Conservation (phyloP, 345 rosid genomes). For the Gossypium arboreum region DNA sequence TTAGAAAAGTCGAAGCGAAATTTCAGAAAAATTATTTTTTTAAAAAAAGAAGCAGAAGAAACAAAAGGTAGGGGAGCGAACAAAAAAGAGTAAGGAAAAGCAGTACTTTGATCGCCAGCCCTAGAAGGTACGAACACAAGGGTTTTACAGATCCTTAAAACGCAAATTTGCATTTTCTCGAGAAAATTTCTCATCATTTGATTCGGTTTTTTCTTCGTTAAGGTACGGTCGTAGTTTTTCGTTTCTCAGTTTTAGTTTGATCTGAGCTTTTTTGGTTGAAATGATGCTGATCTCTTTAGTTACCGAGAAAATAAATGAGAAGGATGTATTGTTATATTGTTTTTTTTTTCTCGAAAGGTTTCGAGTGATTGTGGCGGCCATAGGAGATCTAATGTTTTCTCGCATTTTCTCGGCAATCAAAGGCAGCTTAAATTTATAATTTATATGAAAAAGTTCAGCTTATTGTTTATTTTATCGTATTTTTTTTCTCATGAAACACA, state of each 20-base stretch:
- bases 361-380: background rate
- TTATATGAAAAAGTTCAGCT: too few species aligned
- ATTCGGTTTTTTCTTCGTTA: background rate
- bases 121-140: background rate
- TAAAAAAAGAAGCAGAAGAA: background rate
- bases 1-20: background rate
- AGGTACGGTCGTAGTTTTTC: background rate
- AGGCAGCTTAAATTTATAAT: background rate
- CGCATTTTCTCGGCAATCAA: background rate
- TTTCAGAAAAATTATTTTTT: background rate
- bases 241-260: background rate
- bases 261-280: background rate
- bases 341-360: background rate
- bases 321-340: background rate
- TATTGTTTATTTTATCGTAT: background rate
- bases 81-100: background rate
- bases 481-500: background rate
- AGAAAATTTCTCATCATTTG: background rate
- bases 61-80: background rate
- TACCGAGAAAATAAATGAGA: background rate
- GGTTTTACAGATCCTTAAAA: background rate
- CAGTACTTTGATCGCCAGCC: background rate
- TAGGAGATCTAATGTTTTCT: constrained; percentile 12
- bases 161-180: background rate
- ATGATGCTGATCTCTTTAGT: background rate